These are phyloP conservation scores for Fistulina hepatica DNA, from an alignment of 1,284 basidiomycete genomes.

Conservation along the genomic window DNA sequence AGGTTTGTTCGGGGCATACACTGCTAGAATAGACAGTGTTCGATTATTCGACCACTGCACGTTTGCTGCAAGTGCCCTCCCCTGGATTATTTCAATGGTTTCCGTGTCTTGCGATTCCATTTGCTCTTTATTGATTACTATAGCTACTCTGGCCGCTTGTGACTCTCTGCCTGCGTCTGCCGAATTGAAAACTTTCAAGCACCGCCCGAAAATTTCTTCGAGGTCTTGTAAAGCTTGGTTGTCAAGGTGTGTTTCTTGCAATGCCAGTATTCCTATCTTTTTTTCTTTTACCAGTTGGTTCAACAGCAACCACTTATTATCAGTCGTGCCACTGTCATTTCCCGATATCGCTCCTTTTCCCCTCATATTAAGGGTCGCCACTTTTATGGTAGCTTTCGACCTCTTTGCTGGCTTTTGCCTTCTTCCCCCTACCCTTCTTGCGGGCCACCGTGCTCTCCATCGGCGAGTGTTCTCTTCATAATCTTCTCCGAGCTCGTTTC, in stretches of 20 bases:
- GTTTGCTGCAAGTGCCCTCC: slow-evolving; percentile 6
- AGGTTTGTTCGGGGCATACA: slow-evolving; percentile 7
- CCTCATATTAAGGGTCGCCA: slow-evolving; percentile 5
- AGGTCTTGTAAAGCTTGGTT: background rate
- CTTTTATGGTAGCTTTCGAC: background rate
- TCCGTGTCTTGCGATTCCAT: background rate
- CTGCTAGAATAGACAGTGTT: slow-evolving; percentile 4
- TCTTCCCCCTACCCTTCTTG: background rate
- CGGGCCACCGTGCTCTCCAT: no score
- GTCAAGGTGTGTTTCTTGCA: slow-evolving; percentile 8
- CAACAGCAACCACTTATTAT: slow-evolving; percentile 5
- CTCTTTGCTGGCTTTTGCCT: background rate
- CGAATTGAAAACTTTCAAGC: slow-evolving; percentile 6
- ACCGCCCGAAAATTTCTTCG: slow-evolving; percentile 1
- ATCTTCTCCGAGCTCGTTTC: no score
- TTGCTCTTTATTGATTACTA: background rate
- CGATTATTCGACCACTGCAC: slow-evolving; percentile 8
- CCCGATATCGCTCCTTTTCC: background rate
- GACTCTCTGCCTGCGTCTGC: background rate
- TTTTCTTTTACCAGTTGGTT: slow-evolving; percentile 3
- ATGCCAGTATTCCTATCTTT: slow-evolving; percentile 6
- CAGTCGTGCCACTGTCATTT: background rate
- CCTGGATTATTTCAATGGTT: slow-evolving; percentile 7
- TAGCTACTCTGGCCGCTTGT: no score
- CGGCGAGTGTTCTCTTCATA: no score